Percentiles rank a stretch among this genome's conserved stretches.
Evolutionary conservation across 148 eudicot species (phyloP).

Genomic region (Rhododendron molle): DNA sequence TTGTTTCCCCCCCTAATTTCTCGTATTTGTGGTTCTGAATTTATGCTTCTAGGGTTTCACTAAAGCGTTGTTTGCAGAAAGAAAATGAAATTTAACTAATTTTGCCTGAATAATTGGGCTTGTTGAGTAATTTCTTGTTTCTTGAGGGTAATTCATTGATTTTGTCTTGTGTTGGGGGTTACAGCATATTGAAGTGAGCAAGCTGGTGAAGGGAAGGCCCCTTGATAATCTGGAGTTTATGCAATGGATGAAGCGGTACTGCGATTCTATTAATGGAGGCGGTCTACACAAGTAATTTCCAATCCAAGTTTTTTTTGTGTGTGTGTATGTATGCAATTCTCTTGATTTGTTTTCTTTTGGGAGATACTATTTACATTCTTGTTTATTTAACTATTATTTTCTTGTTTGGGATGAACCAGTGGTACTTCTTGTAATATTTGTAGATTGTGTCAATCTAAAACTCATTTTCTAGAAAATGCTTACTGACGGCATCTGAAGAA

Average conservation of each 20-base stretch:
- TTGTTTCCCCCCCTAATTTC: not conserved
- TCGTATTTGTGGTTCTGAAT: not conserved
- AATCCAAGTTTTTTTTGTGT: not conserved
- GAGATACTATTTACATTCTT: not conserved
- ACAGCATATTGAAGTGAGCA: constrained; percentile 90
- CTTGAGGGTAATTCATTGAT: not conserved
- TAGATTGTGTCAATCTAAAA: not conserved
- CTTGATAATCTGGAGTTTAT: constrained; percentile 90
- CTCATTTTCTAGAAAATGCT: not conserved
- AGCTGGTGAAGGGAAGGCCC: constrained; percentile 78
- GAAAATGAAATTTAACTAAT: not conserved
- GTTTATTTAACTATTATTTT: not conserved
- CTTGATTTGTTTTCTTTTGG: not conserved
- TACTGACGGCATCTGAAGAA: not conserved
- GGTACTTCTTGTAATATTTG: not conserved
- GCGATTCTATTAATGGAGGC: constrained; percentile 68
- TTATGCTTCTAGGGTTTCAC: not conserved
- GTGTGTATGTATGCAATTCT: not conserved
- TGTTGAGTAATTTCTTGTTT: not conserved
- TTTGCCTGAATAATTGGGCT: not conserved
- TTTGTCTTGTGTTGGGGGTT: not conserved
- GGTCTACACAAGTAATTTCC: constrained; percentile 37
- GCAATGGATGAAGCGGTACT: constrained; percentile 98
- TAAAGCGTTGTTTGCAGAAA: not conserved
- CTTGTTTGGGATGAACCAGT: not conserved